Base-by-base conservation (phyloP, 2,329 filamentous ascomycete genomes). In the Cercospora sesami region DNA sequence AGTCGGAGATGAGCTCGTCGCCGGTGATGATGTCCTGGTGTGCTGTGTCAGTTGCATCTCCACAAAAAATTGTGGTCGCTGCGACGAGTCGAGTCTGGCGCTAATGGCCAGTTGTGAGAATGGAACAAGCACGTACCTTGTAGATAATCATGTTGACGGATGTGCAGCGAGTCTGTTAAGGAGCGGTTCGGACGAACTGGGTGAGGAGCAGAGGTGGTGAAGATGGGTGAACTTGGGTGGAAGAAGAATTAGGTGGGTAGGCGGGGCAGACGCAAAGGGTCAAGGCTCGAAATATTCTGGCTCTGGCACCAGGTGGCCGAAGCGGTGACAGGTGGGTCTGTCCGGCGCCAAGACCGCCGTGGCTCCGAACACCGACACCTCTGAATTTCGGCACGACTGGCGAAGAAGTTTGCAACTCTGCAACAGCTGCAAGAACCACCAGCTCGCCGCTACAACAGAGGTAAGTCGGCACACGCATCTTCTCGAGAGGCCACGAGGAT, bases 1-100 rank as follows among this genome's bases (percentile, higher is more conserved):
- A 95, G 85, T 98, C 94, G 79, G 95, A 96, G 89, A 98, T 90
- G 82, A 99, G 87, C 90, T 99, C 95, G 85, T 97, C 94, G 74
- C 85, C 92, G 82, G 88, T 91, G 83, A 97, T 81, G 77, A 95
- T 84, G 81, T 99, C 95, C 95, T 99, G 36, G 61, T 42, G 64
- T 58, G 58, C 18, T 18, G 16, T 58, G 66, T 73, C 60, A 73
- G 70, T 66, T 66, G 39, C 48, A 58, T 55, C 26, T 63, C 60
- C 45, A 60, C 26, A 30, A 63, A 62, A 60, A 45, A 45, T 14
- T 1, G 42, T 62, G 42, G 55, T 58, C 39, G 31, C 36, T 60
- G 57, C 63, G 60, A 58, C 66, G 33, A 60, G 48, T 61, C 65
- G 59, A 61, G 60, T 48, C 42, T 48, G 48, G 63, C 60, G 42